Base-by-base conservation (phyloP, 768 basidiomycete genomes). In the Lactifluus subvellereus region DNA sequence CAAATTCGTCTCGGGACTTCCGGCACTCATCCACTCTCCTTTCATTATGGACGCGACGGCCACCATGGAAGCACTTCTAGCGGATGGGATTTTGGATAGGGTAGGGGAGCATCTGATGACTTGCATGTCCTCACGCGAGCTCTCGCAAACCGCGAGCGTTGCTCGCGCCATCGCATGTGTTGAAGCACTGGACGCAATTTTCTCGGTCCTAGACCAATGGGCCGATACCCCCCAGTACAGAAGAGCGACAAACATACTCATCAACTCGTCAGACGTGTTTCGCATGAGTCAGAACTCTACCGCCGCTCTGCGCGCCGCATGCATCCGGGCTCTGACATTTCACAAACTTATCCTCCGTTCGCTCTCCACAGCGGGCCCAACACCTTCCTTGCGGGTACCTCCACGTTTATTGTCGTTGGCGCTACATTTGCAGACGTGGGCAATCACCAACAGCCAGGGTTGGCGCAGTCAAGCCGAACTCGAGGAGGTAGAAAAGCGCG, bases 311-410 rank as follows among this genome's bases (percentile, higher is more conserved):
- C 57, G 57, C 27, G 57, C 57, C 27, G 49, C 49, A 20, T 59
- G 57, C 9, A 51, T 59, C 37, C 37, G 57, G 49, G 57, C 57
- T n/a, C 37, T 59, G 40, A 59, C 49, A 8, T 59, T 51, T 38
- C 37, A 40, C 37, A 59, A 59, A 8, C 40, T 59, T 49, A 40
- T 59, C 3, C 27, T n/a, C 16, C 16, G 45, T 4, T 30, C 48
- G 37, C 49, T 59, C 27, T 51, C 49, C 11, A 7, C 30, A 30
- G 38, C 2, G 1, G 27, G 13, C 43, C 9, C 18, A 32, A 8
- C 9, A 5, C 27, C 50, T 50, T 11, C 38, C 48, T 43, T 30
- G 9, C 48, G 33, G 2, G 6, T 59, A 4, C 48, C 57, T 11
- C 48, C 35, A 13, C 49, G 40, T 49, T n/a, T 50, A 38, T 49